Percentiles rank a stretch among this genome's conserved stretches.
Evolutionary conservation across 345 rosid genomes (phyloP).

Genomic region (Arabis hirsuta): DNA sequence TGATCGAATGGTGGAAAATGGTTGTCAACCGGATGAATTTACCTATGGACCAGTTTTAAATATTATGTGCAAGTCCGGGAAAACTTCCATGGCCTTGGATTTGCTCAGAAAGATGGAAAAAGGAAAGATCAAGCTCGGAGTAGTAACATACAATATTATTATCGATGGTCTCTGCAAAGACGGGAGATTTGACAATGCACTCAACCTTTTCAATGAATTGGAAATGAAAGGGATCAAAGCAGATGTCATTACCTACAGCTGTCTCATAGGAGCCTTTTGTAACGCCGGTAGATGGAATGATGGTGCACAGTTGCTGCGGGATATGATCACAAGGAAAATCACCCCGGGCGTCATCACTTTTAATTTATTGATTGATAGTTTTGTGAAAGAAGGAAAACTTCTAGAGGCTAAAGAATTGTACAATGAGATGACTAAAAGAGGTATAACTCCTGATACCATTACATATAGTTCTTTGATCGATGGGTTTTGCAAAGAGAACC

Average conservation of each 20-base stretch:
- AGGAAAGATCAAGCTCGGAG: conserved; percentile 4
- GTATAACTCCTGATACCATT: conserved; percentile 1
- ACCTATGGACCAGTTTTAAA: too few relatives aligned
- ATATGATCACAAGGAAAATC: conserved; percentile 26
- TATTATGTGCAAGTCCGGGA: neutral
- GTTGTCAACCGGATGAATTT: too few relatives aligned
- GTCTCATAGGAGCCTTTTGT: conserved; percentile 25
- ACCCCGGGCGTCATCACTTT: conserved; percentile 26
- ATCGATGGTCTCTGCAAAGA: conserved; percentile 9
- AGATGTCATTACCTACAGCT: conserved; percentile 29
- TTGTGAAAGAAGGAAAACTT: conserved; percentile 33
- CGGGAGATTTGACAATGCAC: neutral
- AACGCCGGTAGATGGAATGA: neutral
- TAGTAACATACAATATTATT: conserved; percentile 15
- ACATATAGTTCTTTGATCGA: conserved; percentile 46
- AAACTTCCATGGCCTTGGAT: conserved; percentile 3
- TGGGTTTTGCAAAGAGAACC: conserved; percentile 45
- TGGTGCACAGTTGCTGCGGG: conserved; percentile 23
- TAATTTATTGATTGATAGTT: conserved; percentile 21
- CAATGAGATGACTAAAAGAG: conserved; percentile 36
- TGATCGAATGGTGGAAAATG: conserved; percentile 16
- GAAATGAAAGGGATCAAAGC: conserved; percentile 6
- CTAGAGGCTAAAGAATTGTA: conserved; percentile 35
- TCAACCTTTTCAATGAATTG: conserved; percentile 27
- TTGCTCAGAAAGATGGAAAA: conserved; percentile 25